These are phyloP conservation scores for Plasmodium chabaudi DNA, from an alignment of 169 alveolate species.

Conservation along the genomic window DNA sequence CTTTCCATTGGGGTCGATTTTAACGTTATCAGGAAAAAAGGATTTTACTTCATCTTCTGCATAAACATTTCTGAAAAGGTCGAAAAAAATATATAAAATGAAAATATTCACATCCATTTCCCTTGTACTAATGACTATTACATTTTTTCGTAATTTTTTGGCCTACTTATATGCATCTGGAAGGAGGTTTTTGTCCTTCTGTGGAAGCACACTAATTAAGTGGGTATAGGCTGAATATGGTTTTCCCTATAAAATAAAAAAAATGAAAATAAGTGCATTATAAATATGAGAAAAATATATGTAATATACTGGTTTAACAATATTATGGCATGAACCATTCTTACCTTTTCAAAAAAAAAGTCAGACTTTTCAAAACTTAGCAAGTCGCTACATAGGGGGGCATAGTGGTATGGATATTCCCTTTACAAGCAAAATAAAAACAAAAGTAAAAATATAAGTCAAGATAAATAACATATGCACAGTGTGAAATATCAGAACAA, in stretches of 20 bases:
- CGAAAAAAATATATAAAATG: neutral
- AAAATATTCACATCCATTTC: neutral
- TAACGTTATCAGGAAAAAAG: slow-evolving; percentile 68
- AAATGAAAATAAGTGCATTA: neutral
- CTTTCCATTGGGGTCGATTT: slow-evolving; percentile 75
- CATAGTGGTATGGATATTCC: slow-evolving; percentile 82
- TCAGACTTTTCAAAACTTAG: slow-evolving; percentile 70
- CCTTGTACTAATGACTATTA: neutral
- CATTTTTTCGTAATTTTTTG: neutral
- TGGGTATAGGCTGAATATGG: slow-evolving; percentile 73
- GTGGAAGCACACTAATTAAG: slow-evolving; percentile 69
- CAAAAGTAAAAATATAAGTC: too few relatives aligned
- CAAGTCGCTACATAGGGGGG: slow-evolving; percentile 74
- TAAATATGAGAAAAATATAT: neutral
- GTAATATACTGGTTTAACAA: neutral
- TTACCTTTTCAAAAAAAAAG: slow-evolving; percentile 74
- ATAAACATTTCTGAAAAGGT: slow-evolving; percentile 40
- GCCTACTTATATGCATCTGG: slow-evolving; percentile 71
- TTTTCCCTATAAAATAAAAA: slow-evolving; percentile 37
- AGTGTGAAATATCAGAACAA: slow-evolving; percentile 93
- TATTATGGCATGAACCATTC: neutral
- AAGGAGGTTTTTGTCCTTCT: slow-evolving; percentile 71
- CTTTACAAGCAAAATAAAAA: slow-evolving; percentile 19
- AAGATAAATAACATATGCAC: neutral
- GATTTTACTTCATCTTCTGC: slow-evolving; percentile 75